Evolutionary conservation across 345 rosid species (phyloP), one percentile per base, ranked within the genome.

Genomic region (Ceriops zippeliana): DNA sequence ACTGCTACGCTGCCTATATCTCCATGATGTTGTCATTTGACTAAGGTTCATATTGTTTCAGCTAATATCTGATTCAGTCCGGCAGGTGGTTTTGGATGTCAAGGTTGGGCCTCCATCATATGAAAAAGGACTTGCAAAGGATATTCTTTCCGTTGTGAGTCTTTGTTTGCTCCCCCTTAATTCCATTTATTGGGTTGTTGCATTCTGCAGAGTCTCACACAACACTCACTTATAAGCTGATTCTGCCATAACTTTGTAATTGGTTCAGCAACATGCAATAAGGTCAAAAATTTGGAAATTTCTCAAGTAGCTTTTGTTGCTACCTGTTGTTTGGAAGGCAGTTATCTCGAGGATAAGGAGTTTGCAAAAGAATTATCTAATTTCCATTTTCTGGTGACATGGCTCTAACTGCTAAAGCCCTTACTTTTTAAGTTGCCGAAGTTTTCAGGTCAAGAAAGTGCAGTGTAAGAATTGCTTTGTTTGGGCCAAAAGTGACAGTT

Each of bases 401-500:
- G 37, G 9, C 38, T 52, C 47, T 32, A 38, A 20, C 34, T 17
- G 15, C 19, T 35, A 8, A 52, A 30, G 62, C 26, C 21, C 62
- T 70, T n/a, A 42, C 34, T 37, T 34, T 53, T 52, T 42, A 34
- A 58, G 30, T 31, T 35, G 51, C 62, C 27, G 58, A 64, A 51
- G 2, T 62, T 85, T 76, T 77, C 89, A 95, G 99, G 84, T 91
- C 53, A 78, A 75, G 74, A 82, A 63, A 81, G 67, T 64, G 26
- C 67, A 54, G 66, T 91, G 99, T 76, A 79, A 74, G 73, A 91
- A 85, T 51, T 95, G 99, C 77, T 61, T 95, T 30, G 71, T 91
- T 69, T 91, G 98, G 99, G 93, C 96, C 16, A 95, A 95, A 85
- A 90, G 93, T 7, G 99, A 95, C 73, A 83, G 42, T 75, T 80